Evolutionary conservation across 768 basidiomycete species (phyloP).

Genomic region (Suillus plorans): DNA sequence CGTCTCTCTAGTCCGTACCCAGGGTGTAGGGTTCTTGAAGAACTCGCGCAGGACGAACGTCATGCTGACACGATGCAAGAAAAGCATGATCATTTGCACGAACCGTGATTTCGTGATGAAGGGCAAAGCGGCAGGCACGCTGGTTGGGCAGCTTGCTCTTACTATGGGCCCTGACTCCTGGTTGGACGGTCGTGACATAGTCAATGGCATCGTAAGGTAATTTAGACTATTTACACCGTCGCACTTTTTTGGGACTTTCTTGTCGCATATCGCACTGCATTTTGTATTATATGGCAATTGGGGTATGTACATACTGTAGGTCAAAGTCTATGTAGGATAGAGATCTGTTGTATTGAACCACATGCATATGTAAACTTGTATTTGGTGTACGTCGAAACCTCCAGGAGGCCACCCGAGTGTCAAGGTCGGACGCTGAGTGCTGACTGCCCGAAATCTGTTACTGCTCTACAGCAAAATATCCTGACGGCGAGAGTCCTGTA

Average conservation of each 20-base stretch:
- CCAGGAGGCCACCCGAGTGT: background rate
- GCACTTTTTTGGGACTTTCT: background rate
- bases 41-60: constrained; percentile 74
- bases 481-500: background rate
- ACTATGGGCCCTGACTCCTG: constrained; percentile 14
- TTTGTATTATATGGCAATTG: background rate
- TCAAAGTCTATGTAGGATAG: background rate
- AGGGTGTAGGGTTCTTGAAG: constrained; percentile 60
- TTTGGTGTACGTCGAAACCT: background rate
- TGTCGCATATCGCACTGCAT: background rate
- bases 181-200: constrained; percentile 13
- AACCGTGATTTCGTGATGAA: constrained; percentile 33
- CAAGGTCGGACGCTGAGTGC: background rate
- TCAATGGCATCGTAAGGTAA: background rate
- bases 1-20: constrained; percentile 64
- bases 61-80: constrained; percentile 77
- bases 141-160: constrained; percentile 25
- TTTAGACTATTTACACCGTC: background rate
- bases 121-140: constrained; percentile 16
- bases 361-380: background rate
- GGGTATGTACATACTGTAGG: background rate
- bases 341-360: background rate
- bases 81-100: constrained; percentile 71
- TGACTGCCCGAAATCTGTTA: background rate
- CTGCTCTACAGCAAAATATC: background rate